phyloP scores from a whole-genome alignment of 2,329 filamentous ascomycete species.

The Apiospora saccharicola region DNA sequence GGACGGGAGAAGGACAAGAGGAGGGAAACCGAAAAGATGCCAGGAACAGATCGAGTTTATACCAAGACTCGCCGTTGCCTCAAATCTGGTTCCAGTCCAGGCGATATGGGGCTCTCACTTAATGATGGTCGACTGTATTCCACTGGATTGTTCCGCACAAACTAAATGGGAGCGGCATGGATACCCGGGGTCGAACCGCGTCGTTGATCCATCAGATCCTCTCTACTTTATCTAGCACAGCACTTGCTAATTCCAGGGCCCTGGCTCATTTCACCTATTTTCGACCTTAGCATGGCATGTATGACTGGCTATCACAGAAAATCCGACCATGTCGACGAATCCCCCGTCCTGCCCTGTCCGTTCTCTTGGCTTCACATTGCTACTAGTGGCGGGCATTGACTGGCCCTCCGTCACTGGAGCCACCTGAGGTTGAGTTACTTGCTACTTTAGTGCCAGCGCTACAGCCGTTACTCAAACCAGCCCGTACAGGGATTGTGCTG shows the following conservation, averaged over 20 bases:
- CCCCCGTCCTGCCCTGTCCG: not conserved
- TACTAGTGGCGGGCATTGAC: constrained; percentile 9
- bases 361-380: constrained; percentile 21
- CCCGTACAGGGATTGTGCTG: not conserved
- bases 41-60: constrained; percentile 19
- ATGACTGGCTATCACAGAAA: constrained; percentile 7
- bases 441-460: constrained; percentile 13
- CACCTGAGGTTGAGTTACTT: constrained; percentile 17
- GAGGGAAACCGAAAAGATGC: not conserved
- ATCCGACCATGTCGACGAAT: constrained; percentile 4
- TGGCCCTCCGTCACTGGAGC: constrained; percentile 4
- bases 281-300: constrained; percentile 16
- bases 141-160: constrained; percentile 15
- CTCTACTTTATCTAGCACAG: constrained; percentile 12
- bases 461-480: constrained; percentile 9
- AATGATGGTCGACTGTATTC: not conserved
- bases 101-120: constrained; percentile 1
- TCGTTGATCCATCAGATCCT: constrained; percentile 20
- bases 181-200: not conserved
- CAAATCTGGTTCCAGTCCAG: not conserved
- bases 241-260: not conserved
- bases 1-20: not conserved
- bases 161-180: constrained; percentile 12
- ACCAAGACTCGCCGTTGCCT: constrained; percentile 21
- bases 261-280: not conserved